Evolutionary conservation across 345 rosid genomes (phyloP), one percentile per base, ranked within the genome.

Genomic region (Sisymbrium irio): DNA sequence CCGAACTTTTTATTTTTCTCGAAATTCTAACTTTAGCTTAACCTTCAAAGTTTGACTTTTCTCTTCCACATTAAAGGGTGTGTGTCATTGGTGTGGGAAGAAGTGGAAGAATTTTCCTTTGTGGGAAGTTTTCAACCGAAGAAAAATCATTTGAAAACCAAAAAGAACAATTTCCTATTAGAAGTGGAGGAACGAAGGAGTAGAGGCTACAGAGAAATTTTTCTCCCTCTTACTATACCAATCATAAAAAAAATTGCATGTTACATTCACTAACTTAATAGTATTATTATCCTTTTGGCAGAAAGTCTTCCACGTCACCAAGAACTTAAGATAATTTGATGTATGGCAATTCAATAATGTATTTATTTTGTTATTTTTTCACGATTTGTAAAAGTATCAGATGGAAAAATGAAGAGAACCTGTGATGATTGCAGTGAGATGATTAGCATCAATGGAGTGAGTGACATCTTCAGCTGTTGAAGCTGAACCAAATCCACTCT

Each of bases 401-500:
- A 62, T 18, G 35, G 4, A n/a, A 28, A n/a, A 11, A 30, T n/a
- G n/a, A 20, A 13, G 13, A 42, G 9, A 42, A 88, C 99, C 99
- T 4, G 99, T 92, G 78, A 92, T 42, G 41, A 95, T 77, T 18
- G 83, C 97, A 57, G 96, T 95, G 35, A 90, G 87, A 51, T 84
- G 71, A 67, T 40, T 56, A 12, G 96, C 97, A 64, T 90, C 89
- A 63, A 88, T 80, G 46, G 88, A 89, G 9, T 72, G 19, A 14
- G 99, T 84, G 17, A 92, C 99, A 45, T 88, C 77, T 71, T 92
- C 91, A 6, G 96, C 97, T 7, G 96, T 90, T 5, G 97, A 85
- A 57, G 89, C 84, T 0, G 99, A 95, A 54, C 99, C 99, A 77
- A 86, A 95, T 64, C 99, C 97, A 62, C 97, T 92, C 4, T 78